Evolutionary conservation across 345 rosid species (phyloP), one percentile per base, ranked within the genome.

Genomic region (Eucalyptus tenuipes): DNA sequence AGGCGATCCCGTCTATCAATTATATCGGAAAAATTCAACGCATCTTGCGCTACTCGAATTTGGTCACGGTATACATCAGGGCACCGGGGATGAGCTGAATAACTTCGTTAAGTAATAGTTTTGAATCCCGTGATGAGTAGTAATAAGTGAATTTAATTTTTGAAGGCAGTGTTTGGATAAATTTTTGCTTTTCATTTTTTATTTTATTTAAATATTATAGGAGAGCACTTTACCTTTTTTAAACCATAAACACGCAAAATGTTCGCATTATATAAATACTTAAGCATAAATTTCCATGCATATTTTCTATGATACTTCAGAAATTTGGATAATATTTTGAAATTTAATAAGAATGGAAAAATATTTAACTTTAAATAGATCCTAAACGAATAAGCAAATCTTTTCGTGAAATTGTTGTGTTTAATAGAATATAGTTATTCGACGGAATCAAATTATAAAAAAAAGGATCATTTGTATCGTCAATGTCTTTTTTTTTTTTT

Each of bases 401-500:
- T 13, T 61, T 64, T n/a, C 4, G 1, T 4, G 1, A 64, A 64
- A 64, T 64, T 64, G 37, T 7, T n/a, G 37, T n/a, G 71, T 64
- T n/a, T 64, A 15, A n/a, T n/a, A 14, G 10, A 7, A 4, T 64
- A 64, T 29, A 12, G 8, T 64, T n/a, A 7, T 64, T 64, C 1
- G 0, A 29, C 0, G 4, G 37, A 29, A n/a, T 2, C 20, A 1
- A n/a, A 64, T 29, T 64, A 64, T 14, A 29, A 64, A 0, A 29
- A 29, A 64, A 64, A n/a, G 37, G 31, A 64, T 29, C 37, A 7
- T 64, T 13, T 64, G 17, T 13, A 68, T 31, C 2, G 18, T 68
- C 22, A 68, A 8, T 16, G 13, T 31, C 75, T 64, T 13, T n/a
- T n/a, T n/a, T n/a, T n/a, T n/a, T n/a, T n/a, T n/a, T n/a, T n/a